Percentiles rank a stretch among this genome's conserved stretches.
Evolutionary conservation across 352 stramenopile genomes (phyloP).

Genomic region (Aphanomyces cochlioides): DNA sequence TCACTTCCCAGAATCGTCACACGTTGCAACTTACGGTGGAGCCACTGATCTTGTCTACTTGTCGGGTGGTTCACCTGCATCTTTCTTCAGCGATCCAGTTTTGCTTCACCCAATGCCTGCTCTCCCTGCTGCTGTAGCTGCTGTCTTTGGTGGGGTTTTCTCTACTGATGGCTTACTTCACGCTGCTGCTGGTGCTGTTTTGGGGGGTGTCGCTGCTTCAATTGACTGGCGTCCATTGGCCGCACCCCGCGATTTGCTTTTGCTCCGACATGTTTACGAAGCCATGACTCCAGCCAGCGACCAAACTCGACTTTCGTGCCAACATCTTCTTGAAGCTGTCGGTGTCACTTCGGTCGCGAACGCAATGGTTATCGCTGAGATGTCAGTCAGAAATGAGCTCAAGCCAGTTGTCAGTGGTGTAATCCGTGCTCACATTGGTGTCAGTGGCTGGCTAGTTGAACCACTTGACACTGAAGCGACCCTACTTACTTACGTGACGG

Average conservation of each 20-base stretch:
- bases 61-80: constrained; percentile 40
- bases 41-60: constrained; percentile 71
- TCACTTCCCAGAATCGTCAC: constrained; percentile 57
- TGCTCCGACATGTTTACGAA: constrained; percentile 71
- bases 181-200: constrained; percentile 49
- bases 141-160: constrained; percentile 33
- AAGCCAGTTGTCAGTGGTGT: constrained; percentile 43
- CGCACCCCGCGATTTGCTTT: constrained; percentile 58
- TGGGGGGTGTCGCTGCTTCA: constrained; percentile 34
- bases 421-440: constrained; percentile 55
- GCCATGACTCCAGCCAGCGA: constrained; percentile 45
- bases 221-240: constrained; percentile 54
- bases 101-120: constrained; percentile 45
- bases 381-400: constrained; percentile 72
- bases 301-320: constrained; percentile 37
- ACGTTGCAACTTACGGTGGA: constrained; percentile 71
- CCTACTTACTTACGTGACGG: constrained; percentile 66
- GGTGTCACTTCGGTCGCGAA: constrained; percentile 45
- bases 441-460: constrained; percentile 75
- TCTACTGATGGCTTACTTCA: constrained; percentile 28
- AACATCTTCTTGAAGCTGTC: constrained; percentile 40
- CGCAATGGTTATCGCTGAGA: constrained; percentile 71
- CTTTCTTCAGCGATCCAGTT: constrained; percentile 46
- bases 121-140: constrained; percentile 44
- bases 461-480: constrained; percentile 58